These are phyloP conservation scores for Crithidia mellificae DNA, from an alignment of 208 protist species.

Conservation along the genomic window DNA sequence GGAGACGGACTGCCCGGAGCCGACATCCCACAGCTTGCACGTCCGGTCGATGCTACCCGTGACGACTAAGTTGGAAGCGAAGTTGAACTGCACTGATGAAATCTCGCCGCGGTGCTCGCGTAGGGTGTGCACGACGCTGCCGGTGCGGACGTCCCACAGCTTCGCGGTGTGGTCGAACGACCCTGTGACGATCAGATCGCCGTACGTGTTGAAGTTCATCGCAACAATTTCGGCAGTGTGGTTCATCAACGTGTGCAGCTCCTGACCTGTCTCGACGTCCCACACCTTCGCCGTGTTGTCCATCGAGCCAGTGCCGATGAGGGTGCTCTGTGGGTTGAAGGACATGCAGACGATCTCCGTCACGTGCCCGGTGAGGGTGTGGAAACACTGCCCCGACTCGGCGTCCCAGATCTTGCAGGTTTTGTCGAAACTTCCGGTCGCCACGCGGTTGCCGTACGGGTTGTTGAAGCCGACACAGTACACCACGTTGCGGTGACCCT, in stretches of 20 bases:
- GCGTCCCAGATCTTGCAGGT: slow-evolving; percentile 95
- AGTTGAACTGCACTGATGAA: slow-evolving; percentile 94
- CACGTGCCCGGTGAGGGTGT: slow-evolving; percentile 93
- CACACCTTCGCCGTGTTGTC: slow-evolving; percentile 95
- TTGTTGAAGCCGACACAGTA: slow-evolving; percentile 97
- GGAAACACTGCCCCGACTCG: slow-evolving; percentile 83
- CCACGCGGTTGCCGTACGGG: slow-evolving; percentile 93
- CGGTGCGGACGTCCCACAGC: slow-evolving; percentile 93
- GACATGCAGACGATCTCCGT: slow-evolving; percentile 95
- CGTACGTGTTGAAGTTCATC: slow-evolving; percentile 91
- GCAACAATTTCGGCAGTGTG: slow-evolving; percentile 95
- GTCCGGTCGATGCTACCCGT: slow-evolving; percentile 95
- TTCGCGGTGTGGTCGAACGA: slow-evolving; percentile 95
- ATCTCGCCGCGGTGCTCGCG: slow-evolving; percentile 94
- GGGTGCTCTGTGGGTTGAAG: slow-evolving; percentile 92
- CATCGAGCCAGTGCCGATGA: slow-evolving; percentile 95
- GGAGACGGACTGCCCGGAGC: slow-evolving; percentile 79
- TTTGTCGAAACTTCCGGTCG: slow-evolving; percentile 97
- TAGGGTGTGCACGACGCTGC: slow-evolving; percentile 87
- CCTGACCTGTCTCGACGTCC: slow-evolving; percentile 91
- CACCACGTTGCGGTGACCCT: slow-evolving; percentile 96
- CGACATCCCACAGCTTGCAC: slow-evolving; percentile 95
- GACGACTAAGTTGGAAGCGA: slow-evolving; percentile 84
- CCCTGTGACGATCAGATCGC: slow-evolving; percentile 91
- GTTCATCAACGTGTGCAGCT: slow-evolving; percentile 88